Conservation (phyloP, 139 green algal genomes). For the Chlamydomonas incerta region DNA sequence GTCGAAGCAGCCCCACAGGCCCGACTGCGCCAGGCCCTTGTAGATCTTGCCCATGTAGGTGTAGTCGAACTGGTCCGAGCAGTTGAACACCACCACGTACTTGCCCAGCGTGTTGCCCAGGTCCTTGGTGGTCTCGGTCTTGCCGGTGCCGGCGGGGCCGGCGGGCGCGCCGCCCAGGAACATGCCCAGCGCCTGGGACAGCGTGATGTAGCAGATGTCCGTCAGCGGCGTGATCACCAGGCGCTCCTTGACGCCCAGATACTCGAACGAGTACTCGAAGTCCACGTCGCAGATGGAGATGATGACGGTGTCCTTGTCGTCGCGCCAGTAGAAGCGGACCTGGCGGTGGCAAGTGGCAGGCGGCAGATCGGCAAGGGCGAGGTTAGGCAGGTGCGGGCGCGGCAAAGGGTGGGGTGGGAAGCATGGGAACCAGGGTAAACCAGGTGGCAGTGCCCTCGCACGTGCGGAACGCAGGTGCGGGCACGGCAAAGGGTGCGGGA, state of each 20-base stretch:
- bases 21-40: conserved; percentile 95
- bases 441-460: neutral
- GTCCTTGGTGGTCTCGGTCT: conserved; percentile 98
- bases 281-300: conserved; percentile 98
- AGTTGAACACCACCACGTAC: conserved; percentile 99
- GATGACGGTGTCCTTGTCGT: conserved; percentile 93
- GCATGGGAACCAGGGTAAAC: neutral
- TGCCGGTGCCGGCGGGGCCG: conserved; percentile 91
- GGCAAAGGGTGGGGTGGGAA: too few relatives aligned
- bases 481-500: too few relatives aligned
- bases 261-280: conserved; percentile 98
- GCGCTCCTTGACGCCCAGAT: conserved; percentile 95
- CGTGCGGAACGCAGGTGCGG: neutral
- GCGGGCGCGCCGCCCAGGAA: conserved; percentile 95
- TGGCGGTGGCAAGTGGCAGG: too few relatives aligned
- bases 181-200: conserved; percentile 95
- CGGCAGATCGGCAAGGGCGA: too few relatives aligned
- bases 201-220: conserved; percentile 97
- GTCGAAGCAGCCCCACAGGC: conserved; percentile 97
- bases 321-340: conserved; percentile 94
- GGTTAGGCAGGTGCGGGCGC: too few relatives aligned
- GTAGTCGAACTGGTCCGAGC: conserved; percentile 96
- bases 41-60: conserved; percentile 98
- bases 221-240: conserved; percentile 97
- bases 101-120: conserved; percentile 95